phyloP scores from a whole-genome alignment of 352 stramenopile species.

The Peronospora destructor region DNA sequence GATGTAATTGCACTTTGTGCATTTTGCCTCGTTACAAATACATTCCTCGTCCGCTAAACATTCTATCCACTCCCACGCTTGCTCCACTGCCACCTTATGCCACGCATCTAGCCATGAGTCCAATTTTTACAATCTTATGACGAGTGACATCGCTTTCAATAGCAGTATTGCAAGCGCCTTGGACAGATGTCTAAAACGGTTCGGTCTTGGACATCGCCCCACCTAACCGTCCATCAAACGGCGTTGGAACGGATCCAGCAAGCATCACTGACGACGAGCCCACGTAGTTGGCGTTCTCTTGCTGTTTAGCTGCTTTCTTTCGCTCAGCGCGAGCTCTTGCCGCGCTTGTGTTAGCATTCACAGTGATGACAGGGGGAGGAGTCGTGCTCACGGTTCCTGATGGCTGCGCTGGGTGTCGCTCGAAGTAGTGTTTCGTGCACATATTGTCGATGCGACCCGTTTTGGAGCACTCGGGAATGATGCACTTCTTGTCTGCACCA shows the following conservation, averaged over 20 bases:
- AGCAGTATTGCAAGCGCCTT: constrained; percentile 8
- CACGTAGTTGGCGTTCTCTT: constrained; percentile 21
- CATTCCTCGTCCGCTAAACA: constrained; percentile 25
- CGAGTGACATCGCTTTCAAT: constrained; percentile 3
- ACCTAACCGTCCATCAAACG: constrained; percentile 21
- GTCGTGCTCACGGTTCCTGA: constrained; percentile 32
- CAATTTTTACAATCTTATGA: constrained; percentile 21
- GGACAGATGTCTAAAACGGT: constrained; percentile 23
- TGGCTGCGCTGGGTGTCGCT: constrained; percentile 52
- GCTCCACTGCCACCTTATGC: constrained; percentile 7
- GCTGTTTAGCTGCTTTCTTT: constrained; percentile 25
- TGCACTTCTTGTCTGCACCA: constrained; percentile 77
- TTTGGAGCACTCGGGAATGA: constrained; percentile 74
- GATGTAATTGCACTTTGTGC: constrained; percentile 34
- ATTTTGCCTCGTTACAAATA: constrained; percentile 36
- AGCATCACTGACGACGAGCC: constrained; percentile 22
- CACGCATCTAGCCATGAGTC: constrained; percentile 8
- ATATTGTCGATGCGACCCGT: constrained; percentile 76
- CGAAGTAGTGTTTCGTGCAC: constrained; percentile 84
- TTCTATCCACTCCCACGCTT: constrained; percentile 11
- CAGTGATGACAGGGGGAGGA: constrained; percentile 31
- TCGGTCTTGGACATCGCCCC: constrained; percentile 22
- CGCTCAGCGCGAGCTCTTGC: constrained; percentile 31
- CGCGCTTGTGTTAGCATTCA: constrained; percentile 31
- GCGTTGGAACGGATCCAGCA: constrained; percentile 10